A percentile compares a stretch with the other conserved stretches of the same genome.
These are phyloP conservation scores for Hondaea fermentalgiana DNA, from an alignment of 108 stramenopile genomes.

Conservation along the genomic window DNA sequence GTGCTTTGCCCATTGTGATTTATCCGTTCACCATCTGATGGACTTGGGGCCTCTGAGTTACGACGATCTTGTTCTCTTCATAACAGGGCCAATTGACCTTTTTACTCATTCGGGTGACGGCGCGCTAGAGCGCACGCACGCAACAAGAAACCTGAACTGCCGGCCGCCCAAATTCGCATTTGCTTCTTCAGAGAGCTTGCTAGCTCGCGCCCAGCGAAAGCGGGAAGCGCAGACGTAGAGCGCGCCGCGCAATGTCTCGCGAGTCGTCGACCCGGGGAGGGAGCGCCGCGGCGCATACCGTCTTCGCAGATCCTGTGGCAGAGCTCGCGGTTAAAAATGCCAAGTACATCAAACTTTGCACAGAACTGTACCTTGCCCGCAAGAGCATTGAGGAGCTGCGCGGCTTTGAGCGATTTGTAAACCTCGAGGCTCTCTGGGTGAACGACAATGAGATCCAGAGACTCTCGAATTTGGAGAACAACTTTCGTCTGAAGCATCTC, in stretches of 20 bases:
- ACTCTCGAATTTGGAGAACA: not conserved
- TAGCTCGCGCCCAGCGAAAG: no score
- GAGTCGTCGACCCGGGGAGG: not conserved
- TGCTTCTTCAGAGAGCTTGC: no score
- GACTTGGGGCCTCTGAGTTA: no score
- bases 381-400: constrained; percentile 13
- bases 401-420: constrained; percentile 18
- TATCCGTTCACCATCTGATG: no score
- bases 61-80: no score
- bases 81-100: no score
- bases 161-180: no score
- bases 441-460: not conserved
- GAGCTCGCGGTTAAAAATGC: constrained; percentile 16
- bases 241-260: not conserved
- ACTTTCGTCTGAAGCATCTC: constrained; percentile 8
- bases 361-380: constrained; percentile 16
- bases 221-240: not conserved
- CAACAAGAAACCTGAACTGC: no score
- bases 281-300: not conserved
- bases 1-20: no score
- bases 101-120: no score
- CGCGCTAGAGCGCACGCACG: no score
- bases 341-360: constrained; percentile 15
- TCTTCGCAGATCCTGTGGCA: not conserved
- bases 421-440: constrained; percentile 7